A percentile compares a stretch with the other conserved stretches of the same genome.
Conservation (phyloP, 257 asterid species). For the Penstemon eatonii region DNA sequence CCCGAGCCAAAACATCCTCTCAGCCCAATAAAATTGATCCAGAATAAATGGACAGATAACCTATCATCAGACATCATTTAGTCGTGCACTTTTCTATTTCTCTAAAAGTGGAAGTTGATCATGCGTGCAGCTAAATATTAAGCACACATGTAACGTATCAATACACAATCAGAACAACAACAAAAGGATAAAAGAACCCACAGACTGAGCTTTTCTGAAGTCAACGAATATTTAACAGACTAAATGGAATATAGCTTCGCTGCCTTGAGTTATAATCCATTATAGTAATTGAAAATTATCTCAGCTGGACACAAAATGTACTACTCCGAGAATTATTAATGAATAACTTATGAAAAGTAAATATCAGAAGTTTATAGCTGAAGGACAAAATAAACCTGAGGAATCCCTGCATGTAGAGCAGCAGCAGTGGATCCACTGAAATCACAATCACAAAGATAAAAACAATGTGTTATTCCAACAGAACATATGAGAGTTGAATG, state of each 20-base stretch:
- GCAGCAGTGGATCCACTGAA: slow-evolving; percentile 95
- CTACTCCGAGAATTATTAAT: background rate
- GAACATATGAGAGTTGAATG: slow-evolving; percentile 2
- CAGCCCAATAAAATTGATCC: slow-evolving; percentile 98
- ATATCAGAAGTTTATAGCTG: slow-evolving; percentile 7
- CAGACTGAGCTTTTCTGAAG: slow-evolving; percentile 3
- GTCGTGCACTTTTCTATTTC: background rate
- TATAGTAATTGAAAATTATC: background rate
- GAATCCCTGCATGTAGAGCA: slow-evolving; percentile 81
- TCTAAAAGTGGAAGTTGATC: slow-evolving; percentile 17
- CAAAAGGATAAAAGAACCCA: background rate
- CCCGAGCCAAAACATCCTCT: slow-evolving; percentile 97
- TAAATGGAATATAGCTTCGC: background rate
- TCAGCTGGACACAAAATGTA: background rate
- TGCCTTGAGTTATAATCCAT: background rate
- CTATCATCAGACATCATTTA: slow-evolving; percentile 40
- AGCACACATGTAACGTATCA: background rate
- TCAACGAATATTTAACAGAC: background rate
- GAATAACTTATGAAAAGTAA: slow-evolving; percentile 12
- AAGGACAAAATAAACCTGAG: slow-evolving; percentile 59
- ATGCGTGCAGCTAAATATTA: background rate
- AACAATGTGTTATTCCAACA: slow-evolving; percentile 8
- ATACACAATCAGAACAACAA: slow-evolving; percentile 2
- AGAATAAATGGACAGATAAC: slow-evolving; percentile 81
- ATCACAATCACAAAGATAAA: slow-evolving; percentile 21